A percentile compares a stretch with the other conserved stretches of the same genome.
Conservation (phyloP, 768 basidiomycete genomes). For the Psilocybe subaeruginosa region DNA sequence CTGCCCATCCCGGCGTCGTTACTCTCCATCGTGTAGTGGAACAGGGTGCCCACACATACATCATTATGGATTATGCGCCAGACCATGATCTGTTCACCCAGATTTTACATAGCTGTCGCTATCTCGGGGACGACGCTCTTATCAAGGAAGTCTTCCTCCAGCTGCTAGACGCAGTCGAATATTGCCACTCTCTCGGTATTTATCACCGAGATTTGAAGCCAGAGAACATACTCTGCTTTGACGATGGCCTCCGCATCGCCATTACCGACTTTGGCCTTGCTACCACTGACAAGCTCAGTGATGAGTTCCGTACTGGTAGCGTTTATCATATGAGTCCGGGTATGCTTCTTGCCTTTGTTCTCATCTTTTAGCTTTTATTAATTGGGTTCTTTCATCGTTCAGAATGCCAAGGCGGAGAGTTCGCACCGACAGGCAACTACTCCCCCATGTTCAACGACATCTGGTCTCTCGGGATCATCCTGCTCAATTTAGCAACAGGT, state of each 20-base stretch:
- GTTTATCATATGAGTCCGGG: constrained; percentile 98
- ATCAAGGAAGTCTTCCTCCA: constrained; percentile 95
- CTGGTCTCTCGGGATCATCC: constrained; percentile 96
- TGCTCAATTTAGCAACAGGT: constrained; percentile 96
- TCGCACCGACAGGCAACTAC: constrained; percentile 75
- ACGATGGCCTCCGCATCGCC: constrained; percentile 78
- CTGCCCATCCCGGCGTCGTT: constrained; percentile 84
- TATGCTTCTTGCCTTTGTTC: constrained; percentile 32
- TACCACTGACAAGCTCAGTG: constrained; percentile 84
- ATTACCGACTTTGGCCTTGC: constrained; percentile 97
- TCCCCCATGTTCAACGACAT: constrained; percentile 91
- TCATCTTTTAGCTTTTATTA: constrained; percentile 1
- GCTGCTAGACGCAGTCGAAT: constrained; percentile 92
- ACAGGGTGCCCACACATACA: constrained; percentile 81
- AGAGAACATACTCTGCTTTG: constrained; percentile 91
- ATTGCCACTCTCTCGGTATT: constrained; percentile 91
- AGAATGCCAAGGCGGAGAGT: constrained; percentile 93
- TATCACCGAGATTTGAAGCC: constrained; percentile 99
- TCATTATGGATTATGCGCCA: constrained; percentile 93
- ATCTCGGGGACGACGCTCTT: constrained; percentile 85
- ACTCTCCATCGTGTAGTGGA: constrained; percentile 92
- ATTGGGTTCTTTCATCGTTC: constrained; percentile 17
- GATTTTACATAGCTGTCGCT: constrained; percentile 81
- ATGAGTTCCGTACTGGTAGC: constrained; percentile 94
- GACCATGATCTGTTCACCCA: constrained; percentile 97